Evolutionary conservation across 192 early-diverging fungal species (phyloP).

Genomic region (Dispira parvispora): DNA sequence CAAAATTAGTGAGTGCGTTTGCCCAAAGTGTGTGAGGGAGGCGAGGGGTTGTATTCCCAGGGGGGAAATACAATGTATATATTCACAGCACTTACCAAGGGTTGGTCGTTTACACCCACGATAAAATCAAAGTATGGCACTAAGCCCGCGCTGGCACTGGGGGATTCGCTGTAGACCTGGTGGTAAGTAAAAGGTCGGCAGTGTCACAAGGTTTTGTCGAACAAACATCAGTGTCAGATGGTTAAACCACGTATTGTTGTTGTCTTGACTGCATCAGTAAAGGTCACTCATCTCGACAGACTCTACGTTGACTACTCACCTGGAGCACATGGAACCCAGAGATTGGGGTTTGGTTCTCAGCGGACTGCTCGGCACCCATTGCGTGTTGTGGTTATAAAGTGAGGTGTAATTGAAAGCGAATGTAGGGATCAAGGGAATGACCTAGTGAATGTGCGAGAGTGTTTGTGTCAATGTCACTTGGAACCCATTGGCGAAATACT

Average conservation of each 20-base stretch:
- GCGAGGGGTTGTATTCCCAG: too few species aligned
- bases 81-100: slow-evolving; percentile 19
- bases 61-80: too few species aligned
- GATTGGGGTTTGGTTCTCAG: not conserved
- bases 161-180: slow-evolving; percentile 47
- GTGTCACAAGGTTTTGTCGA: too few species aligned
- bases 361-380: slow-evolving; percentile 10
- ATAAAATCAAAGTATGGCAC: slow-evolving; percentile 65
- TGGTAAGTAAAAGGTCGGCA: not conserved
- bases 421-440: too few species aligned
- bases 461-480: not conserved
- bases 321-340: slow-evolving; percentile 9
- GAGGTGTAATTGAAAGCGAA: too few species aligned
- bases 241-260: too few species aligned
- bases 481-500: not conserved
- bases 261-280: too few species aligned
- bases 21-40: too few species aligned
- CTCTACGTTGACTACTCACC: not conserved
- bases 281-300: too few species aligned
- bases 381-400: not conserved
- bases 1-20: too few species aligned
- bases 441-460: too few species aligned
- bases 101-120: slow-evolving; percentile 35
- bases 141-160: slow-evolving; percentile 43
- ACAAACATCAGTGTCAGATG: too few species aligned